These are phyloP conservation scores for Phytophthora constricta DNA, from an alignment of 352 stramenopile species.

Conservation along the genomic window DNA sequence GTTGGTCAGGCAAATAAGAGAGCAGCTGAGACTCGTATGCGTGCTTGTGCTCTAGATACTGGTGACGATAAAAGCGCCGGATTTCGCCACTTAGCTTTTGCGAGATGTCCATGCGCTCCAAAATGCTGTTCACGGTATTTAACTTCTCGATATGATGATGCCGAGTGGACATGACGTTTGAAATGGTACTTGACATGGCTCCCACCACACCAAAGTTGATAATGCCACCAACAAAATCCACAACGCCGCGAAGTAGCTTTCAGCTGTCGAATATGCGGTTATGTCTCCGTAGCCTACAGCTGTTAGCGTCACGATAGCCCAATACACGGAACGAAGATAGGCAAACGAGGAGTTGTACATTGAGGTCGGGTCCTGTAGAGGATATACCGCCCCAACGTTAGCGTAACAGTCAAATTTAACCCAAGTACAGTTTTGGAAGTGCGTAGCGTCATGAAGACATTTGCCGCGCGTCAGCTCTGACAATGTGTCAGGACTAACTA, in stretches of 20 bases:
- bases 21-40: conserved; percentile 79
- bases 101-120: conserved; percentile 69
- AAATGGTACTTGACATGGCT: conserved; percentile 84
- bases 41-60: conserved; percentile 71
- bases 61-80: conserved; percentile 79
- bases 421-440: conserved; percentile 74
- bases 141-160: conserved; percentile 83
- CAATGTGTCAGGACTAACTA: neutral
- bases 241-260: conserved; percentile 74
- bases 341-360: conserved; percentile 64
- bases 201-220: conserved; percentile 85
- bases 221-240: conserved; percentile 78
- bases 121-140: conserved; percentile 70
- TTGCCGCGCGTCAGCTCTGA: conserved; percentile 21
- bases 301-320: conserved; percentile 76
- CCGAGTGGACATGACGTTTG: conserved; percentile 62
- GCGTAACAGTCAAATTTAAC: conserved; percentile 75
- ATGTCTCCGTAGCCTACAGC: conserved; percentile 84
- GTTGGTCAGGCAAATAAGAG: conserved; percentile 68
- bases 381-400: conserved; percentile 57
- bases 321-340: conserved; percentile 79
- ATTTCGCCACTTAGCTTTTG: conserved; percentile 69
- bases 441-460: conserved; percentile 63
- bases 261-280: conserved; percentile 71
- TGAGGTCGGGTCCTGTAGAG: conserved; percentile 44